A percentile compares a stretch with the other conserved stretches of the same genome.
phyloP scores from a whole-genome alignment of 2,329 filamentous ascomycete genomes.

The Pseudocercospora fuligena region DNA sequence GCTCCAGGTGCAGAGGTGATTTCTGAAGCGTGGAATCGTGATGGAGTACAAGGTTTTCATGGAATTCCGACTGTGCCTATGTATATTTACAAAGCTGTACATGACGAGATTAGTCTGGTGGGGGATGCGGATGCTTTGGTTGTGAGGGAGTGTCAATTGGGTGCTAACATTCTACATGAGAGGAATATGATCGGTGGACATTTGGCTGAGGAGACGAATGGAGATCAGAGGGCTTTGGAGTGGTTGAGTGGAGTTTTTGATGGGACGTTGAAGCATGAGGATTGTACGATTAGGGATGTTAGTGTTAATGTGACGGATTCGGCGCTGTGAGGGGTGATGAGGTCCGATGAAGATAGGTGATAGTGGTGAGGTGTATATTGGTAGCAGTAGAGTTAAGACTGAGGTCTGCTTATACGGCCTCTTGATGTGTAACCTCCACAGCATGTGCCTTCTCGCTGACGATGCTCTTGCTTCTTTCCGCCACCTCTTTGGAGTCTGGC shows the following conservation, averaged over 20 bases:
- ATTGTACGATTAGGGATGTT: constrained; percentile 29
- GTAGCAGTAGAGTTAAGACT: too few species aligned
- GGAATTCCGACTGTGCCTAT: constrained; percentile 51
- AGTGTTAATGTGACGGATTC: constrained; percentile 21
- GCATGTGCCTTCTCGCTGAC: constrained; percentile 17
- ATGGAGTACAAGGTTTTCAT: constrained; percentile 44
- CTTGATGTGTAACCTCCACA: constrained; percentile 19
- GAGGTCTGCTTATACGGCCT: neutral
- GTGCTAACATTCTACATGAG: constrained; percentile 48
- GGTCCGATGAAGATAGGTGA: neutral
- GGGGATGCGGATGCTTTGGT: constrained; percentile 50
- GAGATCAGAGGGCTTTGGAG: constrained; percentile 38
- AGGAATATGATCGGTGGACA: constrained; percentile 50
- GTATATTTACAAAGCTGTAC: constrained; percentile 54
- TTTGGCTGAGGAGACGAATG: constrained; percentile 41
- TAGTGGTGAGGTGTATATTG: too few species aligned
- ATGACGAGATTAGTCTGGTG: constrained; percentile 51
- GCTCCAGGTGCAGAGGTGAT: constrained; percentile 49
- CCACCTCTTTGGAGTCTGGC: constrained; percentile 19
- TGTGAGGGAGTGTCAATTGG: constrained; percentile 45
- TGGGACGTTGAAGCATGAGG: constrained; percentile 20
- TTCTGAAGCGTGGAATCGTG: constrained; percentile 41
- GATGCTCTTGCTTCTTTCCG: constrained; percentile 22
- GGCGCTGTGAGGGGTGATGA: neutral
- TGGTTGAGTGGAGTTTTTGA: constrained; percentile 27